These are phyloP conservation scores for Rhizoclosmatium hyalinum DNA, from an alignment of 371 early-diverging fungal genomes.

Conservation along the genomic window DNA sequence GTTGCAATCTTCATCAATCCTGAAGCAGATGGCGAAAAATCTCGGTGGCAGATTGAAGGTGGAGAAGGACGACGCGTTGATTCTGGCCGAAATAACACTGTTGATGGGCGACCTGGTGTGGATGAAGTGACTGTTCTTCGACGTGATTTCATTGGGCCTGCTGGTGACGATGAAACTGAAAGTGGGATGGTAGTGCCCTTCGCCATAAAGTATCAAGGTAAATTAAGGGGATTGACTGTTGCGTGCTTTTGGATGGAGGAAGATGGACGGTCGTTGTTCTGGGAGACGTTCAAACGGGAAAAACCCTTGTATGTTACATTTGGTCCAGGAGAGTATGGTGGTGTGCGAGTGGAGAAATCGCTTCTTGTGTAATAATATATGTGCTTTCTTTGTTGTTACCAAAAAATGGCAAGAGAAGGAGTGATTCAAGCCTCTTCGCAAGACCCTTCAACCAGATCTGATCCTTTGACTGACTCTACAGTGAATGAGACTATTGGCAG, in stretches of 20 bases:
- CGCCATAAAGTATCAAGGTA: neutral
- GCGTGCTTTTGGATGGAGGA: constrained; percentile 23
- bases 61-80: neutral
- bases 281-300: constrained; percentile 4
- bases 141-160: constrained; percentile 13
- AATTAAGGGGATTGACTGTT: constrained; percentile 12
- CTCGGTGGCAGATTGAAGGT: constrained; percentile 26
- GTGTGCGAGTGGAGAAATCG: neutral
- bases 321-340: constrained; percentile 27
- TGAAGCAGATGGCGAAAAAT: neutral
- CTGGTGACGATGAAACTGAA: neutral
- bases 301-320: constrained; percentile 21
- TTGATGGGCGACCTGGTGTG: neutral
- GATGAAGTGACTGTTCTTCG: constrained; percentile 4
- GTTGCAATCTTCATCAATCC: too few species aligned
- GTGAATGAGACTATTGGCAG: too few species aligned
- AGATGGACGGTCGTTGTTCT: neutral
- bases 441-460: too few species aligned
- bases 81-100: neutral
- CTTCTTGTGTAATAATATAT: too few species aligned
- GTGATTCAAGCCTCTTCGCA: too few species aligned
- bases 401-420: too few species aligned
- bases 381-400: too few species aligned
- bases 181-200: constrained; percentile 22
- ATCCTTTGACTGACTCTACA: too few species aligned